Evolutionary conservation across 495 filamentous ascomycete species (phyloP).

Genomic region (Penicillium mononematosum): DNA sequence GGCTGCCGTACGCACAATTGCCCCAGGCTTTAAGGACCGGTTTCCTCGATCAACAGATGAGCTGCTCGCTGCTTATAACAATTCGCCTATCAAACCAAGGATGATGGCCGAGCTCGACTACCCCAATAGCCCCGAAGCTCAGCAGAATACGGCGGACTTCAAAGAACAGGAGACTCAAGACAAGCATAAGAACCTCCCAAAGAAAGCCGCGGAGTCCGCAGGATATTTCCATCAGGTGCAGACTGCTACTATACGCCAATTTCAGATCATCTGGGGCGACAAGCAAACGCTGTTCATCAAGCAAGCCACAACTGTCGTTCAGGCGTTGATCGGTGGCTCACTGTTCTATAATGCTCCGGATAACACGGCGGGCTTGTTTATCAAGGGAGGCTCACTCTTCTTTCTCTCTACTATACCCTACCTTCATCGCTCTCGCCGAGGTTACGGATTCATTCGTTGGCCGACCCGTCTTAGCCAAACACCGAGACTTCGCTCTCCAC

Average conservation of each 20-base stretch:
- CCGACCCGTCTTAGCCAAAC: slow-evolving; percentile 68
- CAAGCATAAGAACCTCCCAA: slow-evolving; percentile 27
- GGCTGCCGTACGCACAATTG: slow-evolving; percentile 54
- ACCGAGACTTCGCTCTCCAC: slow-evolving; percentile 69
- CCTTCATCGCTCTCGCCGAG: slow-evolving; percentile 65
- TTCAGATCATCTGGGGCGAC: slow-evolving; percentile 55
- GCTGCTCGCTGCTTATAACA: slow-evolving; percentile 35
- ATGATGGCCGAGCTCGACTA: slow-evolving; percentile 47
- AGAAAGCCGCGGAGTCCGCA: no score
- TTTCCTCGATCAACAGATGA: slow-evolving; percentile 41
- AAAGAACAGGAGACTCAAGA: slow-evolving; percentile 38
- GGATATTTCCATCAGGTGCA: slow-evolving; percentile 43
- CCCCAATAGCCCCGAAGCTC: slow-evolving; percentile 35
- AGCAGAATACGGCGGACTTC: slow-evolving; percentile 43
- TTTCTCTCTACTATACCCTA: slow-evolving; percentile 70
- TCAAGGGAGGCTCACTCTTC: slow-evolving; percentile 55
- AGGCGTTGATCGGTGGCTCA: slow-evolving; percentile 36
- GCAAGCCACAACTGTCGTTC: slow-evolving; percentile 37
- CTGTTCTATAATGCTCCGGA: slow-evolving; percentile 35
- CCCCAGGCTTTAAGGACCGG: slow-evolving; percentile 38
- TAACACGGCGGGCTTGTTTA: slow-evolving; percentile 41
- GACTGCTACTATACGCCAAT: slow-evolving; percentile 49
- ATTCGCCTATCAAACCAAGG: slow-evolving; percentile 24
- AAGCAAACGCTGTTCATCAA: slow-evolving; percentile 56
- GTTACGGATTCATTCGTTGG: slow-evolving; percentile 63